phyloP scores from a whole-genome alignment of 2,329 filamentous ascomycete species.

The Microsporum audouinii region DNA sequence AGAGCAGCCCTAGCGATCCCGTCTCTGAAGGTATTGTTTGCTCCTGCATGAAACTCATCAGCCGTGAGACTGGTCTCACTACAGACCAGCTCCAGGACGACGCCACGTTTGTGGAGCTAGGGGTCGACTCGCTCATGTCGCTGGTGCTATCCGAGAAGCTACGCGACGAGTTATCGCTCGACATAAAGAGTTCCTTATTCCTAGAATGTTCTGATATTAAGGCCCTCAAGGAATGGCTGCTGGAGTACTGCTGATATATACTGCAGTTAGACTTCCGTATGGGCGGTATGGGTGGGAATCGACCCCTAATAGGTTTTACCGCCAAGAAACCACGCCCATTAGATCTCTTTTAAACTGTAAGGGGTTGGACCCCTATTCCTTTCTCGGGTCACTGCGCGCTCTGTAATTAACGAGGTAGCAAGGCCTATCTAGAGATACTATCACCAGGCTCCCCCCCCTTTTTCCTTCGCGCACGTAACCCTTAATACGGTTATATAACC shows the following conservation, averaged over 20 bases:
- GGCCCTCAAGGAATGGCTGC: too few relatives aligned
- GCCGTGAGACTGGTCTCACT: constrained; percentile 9
- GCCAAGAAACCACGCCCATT: not conserved
- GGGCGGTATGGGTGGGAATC: not conserved
- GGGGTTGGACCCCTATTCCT: too few relatives aligned
- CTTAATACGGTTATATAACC: too few relatives aligned
- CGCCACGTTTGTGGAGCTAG: constrained; percentile 18
- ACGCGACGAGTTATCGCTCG: constrained; percentile 18
- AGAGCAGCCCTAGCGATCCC: not conserved
- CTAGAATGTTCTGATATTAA: not conserved
- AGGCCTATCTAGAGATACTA: too few relatives aligned
- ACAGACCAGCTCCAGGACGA: constrained; percentile 7
- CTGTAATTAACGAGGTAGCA: too few relatives aligned
- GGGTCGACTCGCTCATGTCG: constrained; percentile 29
- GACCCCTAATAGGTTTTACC: not conserved
- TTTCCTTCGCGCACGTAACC: too few relatives aligned
- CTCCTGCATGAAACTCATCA: constrained; percentile 7
- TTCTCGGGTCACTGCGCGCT: too few relatives aligned
- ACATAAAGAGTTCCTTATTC: not conserved
- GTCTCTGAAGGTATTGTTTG: not conserved
- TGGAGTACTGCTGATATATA: not conserved
- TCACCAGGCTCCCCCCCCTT: too few relatives aligned
- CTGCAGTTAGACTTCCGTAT: not conserved
- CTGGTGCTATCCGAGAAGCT: constrained; percentile 28
- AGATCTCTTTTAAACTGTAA: not conserved